These are phyloP conservation scores for Dendrobium catenatum DNA, from an alignment of 106 monocot species.

Conservation along the genomic window DNA sequence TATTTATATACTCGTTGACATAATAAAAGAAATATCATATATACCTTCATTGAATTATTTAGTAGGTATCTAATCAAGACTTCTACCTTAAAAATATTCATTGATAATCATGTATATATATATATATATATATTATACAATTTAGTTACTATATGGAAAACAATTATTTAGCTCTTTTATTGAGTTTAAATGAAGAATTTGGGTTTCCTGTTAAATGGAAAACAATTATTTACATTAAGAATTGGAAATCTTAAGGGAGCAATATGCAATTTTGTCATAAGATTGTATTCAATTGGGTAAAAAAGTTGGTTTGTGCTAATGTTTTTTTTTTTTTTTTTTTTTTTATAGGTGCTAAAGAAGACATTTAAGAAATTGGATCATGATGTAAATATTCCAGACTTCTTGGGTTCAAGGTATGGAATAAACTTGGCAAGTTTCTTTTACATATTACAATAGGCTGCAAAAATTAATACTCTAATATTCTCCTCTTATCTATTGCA, in stretches of 20 bases:
- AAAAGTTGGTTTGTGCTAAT: not conserved
- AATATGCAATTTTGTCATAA: not conserved
- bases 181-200: no score
- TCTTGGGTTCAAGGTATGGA: constrained; percentile 57
- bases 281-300: not conserved
- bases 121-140: no score
- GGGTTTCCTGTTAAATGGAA: no score
- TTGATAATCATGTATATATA: no score
- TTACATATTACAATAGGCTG: not conserved
- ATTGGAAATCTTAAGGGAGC: not conserved
- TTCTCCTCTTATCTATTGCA: constrained; percentile 26
- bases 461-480: constrained; percentile 7
- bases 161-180: no score
- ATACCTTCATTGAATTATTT: no score
- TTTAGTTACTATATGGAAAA: no score
- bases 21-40: no score
- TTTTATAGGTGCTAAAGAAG: constrained; percentile 71
- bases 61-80: no score
- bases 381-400: constrained; percentile 78
- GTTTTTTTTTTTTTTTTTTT: not conserved
- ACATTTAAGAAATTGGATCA: constrained; percentile 95
- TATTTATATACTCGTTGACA: no score
- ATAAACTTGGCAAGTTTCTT: not conserved
- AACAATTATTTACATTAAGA: not conserved
- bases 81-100: no score